Evolutionary conservation across 2,329 filamentous ascomycete genomes (phyloP).

Genomic region (Cytospora mali): DNA sequence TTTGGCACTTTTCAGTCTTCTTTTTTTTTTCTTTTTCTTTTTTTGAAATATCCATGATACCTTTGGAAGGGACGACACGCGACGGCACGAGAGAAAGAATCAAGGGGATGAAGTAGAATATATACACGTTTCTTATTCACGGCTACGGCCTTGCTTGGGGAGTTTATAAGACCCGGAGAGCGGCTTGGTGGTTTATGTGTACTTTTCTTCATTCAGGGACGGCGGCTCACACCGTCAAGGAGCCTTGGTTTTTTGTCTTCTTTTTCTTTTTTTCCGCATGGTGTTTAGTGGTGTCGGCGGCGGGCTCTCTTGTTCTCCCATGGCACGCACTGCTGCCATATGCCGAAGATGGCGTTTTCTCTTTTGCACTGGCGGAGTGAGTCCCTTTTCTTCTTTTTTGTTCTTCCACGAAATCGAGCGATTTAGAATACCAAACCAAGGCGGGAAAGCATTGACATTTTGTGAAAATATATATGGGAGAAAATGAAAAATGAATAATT

Average conservation of each 20-base stretch:
- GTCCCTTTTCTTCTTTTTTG: too few species aligned
- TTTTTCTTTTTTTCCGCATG: not conserved
- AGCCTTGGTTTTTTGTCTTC: not conserved
- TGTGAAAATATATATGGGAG: not conserved
- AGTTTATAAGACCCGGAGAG: conserved; percentile 14
- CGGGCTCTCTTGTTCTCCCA: conserved; percentile 2
- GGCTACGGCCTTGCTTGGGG: conserved; percentile 1
- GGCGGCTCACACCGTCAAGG: conserved; percentile 2
- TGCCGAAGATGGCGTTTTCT: not conserved
- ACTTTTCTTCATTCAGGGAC: not conserved
- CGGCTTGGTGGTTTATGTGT: not conserved
- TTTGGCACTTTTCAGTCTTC: conserved; percentile 1
- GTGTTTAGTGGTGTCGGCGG: conserved; percentile 20
- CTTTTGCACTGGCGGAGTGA: not conserved
- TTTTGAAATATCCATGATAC: conserved; percentile 26
- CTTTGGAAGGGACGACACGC: conserved; percentile 9
- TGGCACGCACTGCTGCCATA: conserved; percentile 4
- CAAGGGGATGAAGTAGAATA: conserved; percentile 4
- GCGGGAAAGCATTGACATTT: not conserved
- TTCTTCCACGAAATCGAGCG: not conserved
- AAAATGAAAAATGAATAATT: not conserved
- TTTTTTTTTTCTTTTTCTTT: not conserved
- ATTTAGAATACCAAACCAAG: not conserved
- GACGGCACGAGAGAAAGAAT: not conserved
- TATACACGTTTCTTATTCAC: conserved; percentile 4